phyloP scores from a whole-genome alignment of 495 filamentous ascomycete species.

The Hypoxylon fragiforme region DNA sequence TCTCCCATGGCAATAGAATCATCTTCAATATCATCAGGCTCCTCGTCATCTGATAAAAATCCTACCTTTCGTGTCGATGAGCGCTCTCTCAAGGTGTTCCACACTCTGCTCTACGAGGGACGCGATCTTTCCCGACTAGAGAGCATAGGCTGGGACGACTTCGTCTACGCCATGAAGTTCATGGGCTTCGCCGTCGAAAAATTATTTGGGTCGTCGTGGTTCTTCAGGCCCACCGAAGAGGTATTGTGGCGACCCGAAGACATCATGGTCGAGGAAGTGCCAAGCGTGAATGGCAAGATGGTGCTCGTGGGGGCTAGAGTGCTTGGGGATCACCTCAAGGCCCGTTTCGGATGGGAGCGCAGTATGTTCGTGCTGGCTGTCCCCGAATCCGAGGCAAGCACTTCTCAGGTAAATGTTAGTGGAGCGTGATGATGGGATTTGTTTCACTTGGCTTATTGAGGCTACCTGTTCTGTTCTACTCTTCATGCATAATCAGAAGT shows the following conservation, averaged over 20 bases:
- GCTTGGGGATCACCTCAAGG: neutral
- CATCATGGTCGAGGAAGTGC: no score
- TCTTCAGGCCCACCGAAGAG: slow-evolving; percentile 45
- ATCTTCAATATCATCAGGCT: no score
- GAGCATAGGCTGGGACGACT: slow-evolving; percentile 56
- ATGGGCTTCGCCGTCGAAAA: slow-evolving; percentile 53
- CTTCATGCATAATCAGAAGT: no score
- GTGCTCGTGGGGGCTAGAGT: neutral
- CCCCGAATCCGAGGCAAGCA: no score
- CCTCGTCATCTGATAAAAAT: no score
- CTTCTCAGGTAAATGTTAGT: no score
- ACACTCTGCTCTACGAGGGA: slow-evolving; percentile 1
- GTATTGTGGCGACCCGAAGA: no score
- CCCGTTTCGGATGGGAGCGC: neutral
- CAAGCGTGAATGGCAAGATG: neutral
- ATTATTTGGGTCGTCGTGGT: slow-evolving; percentile 59
- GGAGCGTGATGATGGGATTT: no score
- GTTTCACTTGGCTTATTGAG: no score
- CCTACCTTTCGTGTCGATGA: slow-evolving; percentile 3
- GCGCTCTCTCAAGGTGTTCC: slow-evolving; percentile 13
- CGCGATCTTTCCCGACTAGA: slow-evolving; percentile 12
- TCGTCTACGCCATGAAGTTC: slow-evolving; percentile 55
- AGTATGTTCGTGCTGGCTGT: neutral
- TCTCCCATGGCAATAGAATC: neutral
- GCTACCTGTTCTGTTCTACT: no score